Evolutionary conservation across 257 asterid genomes (phyloP).

Genomic region (Marsdenia floribunda): DNA sequence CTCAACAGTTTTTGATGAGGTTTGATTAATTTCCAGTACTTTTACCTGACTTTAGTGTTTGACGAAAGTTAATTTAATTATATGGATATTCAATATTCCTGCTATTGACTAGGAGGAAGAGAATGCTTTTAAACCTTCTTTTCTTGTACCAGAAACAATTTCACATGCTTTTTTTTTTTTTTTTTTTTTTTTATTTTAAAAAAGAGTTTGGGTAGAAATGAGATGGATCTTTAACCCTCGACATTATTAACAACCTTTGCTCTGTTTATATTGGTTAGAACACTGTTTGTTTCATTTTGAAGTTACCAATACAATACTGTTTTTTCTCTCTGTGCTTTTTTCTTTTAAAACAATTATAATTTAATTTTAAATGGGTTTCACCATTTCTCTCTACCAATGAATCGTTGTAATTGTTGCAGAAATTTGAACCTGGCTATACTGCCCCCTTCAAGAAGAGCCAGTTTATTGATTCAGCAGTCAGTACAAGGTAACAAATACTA

Average conservation of each 20-base stretch:
- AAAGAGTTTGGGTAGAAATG: not conserved
- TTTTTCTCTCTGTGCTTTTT: not conserved
- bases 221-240: not conserved
- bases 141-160: not conserved
- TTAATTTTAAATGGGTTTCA: not conserved
- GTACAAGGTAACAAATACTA: slow-evolving; percentile 45
- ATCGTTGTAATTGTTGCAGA: slow-evolving; percentile 38
- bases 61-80: not conserved
- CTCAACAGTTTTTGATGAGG: slow-evolving; percentile 2
- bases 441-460: slow-evolving; percentile 48
- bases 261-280: not conserved
- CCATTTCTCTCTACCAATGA: not conserved
- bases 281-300: slow-evolving; percentile 9
- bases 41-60: not conserved
- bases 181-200: not conserved
- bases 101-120: not conserved
- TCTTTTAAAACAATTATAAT: too few relatives aligned
- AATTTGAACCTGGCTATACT: slow-evolving; percentile 78
- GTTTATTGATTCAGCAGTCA: slow-evolving; percentile 38
- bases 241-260: not conserved
- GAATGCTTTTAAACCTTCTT: not conserved
- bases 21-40: not conserved
- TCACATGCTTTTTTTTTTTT: not conserved
- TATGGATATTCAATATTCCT: not conserved
- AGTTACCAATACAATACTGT: slow-evolving; percentile 15